Percentiles rank a stretch among this genome's conserved stretches.
phyloP scores from a whole-genome alignment of 768 basidiomycete genomes.

The Leccinum fibrillosum region DNA sequence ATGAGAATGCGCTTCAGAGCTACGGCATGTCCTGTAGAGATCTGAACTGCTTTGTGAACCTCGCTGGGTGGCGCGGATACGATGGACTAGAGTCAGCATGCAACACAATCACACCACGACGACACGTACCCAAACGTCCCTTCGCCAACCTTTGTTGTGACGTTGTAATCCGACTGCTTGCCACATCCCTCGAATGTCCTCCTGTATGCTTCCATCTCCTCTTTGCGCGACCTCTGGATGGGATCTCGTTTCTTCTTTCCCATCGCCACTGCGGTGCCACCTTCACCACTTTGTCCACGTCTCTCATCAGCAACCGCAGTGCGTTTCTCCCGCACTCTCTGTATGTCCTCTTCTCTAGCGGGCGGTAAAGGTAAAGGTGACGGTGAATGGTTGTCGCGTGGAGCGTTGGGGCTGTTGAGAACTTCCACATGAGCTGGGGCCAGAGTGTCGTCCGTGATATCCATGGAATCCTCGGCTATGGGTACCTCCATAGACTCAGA shows the following conservation, averaged over 20 bases:
- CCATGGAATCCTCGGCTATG: slow-evolving; percentile 1
- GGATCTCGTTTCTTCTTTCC: slow-evolving; percentile 39
- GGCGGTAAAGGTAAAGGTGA: slow-evolving; percentile 34
- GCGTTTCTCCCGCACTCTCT: slow-evolving; percentile 26
- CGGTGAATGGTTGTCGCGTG: slow-evolving; percentile 45
- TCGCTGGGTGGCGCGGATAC: slow-evolving; percentile 48
- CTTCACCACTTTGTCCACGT: slow-evolving; percentile 2
- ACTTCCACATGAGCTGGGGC: slow-evolving; percentile 37
- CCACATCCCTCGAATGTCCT: slow-evolving; percentile 69
- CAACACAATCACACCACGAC: neutral
- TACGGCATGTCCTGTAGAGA: slow-evolving; percentile 56
- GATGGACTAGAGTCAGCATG: slow-evolving; percentile 8
- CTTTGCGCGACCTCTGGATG: slow-evolving; percentile 52
- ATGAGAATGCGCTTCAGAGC: slow-evolving; percentile 94
- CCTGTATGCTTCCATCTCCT: slow-evolving; percentile 69
- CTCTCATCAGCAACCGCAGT: slow-evolving; percentile 10
- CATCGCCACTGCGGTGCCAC: neutral
- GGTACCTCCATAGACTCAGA: slow-evolving; percentile 37
- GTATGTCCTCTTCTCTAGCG: slow-evolving; percentile 27
- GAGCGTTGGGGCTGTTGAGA: slow-evolving; percentile 47
- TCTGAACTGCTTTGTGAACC: slow-evolving; percentile 84
- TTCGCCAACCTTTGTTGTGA: slow-evolving; percentile 87
- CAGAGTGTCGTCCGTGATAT: slow-evolving; percentile 30
- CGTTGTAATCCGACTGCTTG: slow-evolving; percentile 69
- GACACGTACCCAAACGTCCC: slow-evolving; percentile 89